Evolutionary conservation across 148 eudicot genomes (phyloP).

Genomic region (Silene latifolia): DNA sequence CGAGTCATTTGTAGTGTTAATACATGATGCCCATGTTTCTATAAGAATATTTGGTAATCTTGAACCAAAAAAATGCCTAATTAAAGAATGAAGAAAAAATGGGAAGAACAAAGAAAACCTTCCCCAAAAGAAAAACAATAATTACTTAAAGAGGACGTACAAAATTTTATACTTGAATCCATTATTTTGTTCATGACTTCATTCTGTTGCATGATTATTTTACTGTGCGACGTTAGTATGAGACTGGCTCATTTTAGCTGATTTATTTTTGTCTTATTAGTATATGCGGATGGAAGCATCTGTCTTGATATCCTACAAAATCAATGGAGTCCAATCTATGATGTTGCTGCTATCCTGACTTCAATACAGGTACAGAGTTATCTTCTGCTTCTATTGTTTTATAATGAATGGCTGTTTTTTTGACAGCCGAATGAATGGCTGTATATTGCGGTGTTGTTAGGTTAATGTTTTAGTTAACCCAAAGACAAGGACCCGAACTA

Average conservation of each 20-base stretch:
- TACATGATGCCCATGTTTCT: too few species aligned
- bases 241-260: not conserved
- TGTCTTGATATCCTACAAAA: conserved; percentile 83
- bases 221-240: not conserved
- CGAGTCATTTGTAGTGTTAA: too few species aligned
- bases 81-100: too few species aligned
- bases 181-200: too few species aligned
- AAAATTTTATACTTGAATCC: not conserved
- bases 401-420: too few species aligned
- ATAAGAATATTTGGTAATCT: too few species aligned
- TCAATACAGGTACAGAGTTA: conserved; percentile 57
- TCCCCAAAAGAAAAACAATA: too few species aligned
- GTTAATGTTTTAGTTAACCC: not conserved
- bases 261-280: conserved; percentile 28
- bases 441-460: too few species aligned
- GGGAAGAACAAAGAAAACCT: too few species aligned
- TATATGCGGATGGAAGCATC: conserved; percentile 85
- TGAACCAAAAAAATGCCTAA: too few species aligned
- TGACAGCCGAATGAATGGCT: not conserved
- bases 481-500: too few species aligned
- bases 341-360: conserved; percentile 79
- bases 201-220: not conserved
- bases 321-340: conserved; percentile 92
- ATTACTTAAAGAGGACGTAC: not conserved
- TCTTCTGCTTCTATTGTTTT: not conserved